Conservation (phyloP, 2,329 filamentous ascomycete genomes). For the Anthostomella pinea region DNA sequence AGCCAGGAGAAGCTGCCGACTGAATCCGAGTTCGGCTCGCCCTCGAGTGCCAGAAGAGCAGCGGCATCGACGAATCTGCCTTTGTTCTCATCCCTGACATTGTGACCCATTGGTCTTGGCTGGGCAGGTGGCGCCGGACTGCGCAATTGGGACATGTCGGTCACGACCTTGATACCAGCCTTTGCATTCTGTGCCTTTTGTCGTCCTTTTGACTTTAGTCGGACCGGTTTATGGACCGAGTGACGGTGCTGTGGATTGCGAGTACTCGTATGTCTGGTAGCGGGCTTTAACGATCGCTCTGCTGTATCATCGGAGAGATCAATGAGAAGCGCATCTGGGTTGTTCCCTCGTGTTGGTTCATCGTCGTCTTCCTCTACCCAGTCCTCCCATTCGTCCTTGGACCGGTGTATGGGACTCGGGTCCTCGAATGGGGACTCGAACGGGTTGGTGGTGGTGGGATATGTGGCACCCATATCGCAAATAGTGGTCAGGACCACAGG, state of each 20-base stretch:
- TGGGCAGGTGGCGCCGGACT: conserved; percentile 42
- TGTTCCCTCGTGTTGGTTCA: conserved; percentile 11
- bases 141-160: conserved; percentile 59
- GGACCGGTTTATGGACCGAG: conserved; percentile 40
- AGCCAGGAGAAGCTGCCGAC: conserved; percentile 59
- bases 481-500: conserved; percentile 3
- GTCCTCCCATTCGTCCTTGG: conserved; percentile 32
- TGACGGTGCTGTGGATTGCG: conserved; percentile 26
- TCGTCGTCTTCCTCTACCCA: conserved; percentile 29
- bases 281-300: conserved; percentile 13
- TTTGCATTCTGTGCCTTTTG: conserved; percentile 60
- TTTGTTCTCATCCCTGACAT: conserved; percentile 23
- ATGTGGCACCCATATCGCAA: conserved; percentile 22
- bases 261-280: conserved; percentile 9
- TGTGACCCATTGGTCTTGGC: too few relatives aligned
- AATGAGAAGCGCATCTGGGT: conserved; percentile 22
- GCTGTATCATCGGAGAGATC: conserved; percentile 19
- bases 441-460: conserved; percentile 20
- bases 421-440: conserved; percentile 14
- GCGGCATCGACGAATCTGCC: conserved; percentile 57
- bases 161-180: conserved; percentile 66
- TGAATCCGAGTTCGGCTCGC: conserved; percentile 50
- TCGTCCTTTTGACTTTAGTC: conserved; percentile 57
- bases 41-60: conserved; percentile 58
- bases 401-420: conserved; percentile 17